These are phyloP conservation scores for Zygoascus biomembranicola DNA, from an alignment of 805 yeast species.

Conservation along the genomic window DNA sequence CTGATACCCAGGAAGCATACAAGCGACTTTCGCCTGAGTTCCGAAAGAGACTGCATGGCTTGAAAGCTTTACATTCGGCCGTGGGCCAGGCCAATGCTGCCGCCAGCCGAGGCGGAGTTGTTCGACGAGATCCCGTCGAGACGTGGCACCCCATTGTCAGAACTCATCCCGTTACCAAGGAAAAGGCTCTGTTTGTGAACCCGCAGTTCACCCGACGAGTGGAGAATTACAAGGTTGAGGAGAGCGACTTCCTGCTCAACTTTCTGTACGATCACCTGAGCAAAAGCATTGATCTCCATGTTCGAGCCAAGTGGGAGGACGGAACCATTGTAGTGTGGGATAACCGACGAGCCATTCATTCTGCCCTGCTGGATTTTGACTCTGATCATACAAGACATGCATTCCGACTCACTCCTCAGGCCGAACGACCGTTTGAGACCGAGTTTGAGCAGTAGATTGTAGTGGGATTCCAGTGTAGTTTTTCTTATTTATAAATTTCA, in stretches of 20 bases:
- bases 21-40: conserved; percentile 60
- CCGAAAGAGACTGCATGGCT: conserved; percentile 48
- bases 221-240: conserved; percentile 60
- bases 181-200: conserved; percentile 48
- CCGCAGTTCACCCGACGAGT: conserved; percentile 52
- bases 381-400: conserved; percentile 43
- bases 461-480: not conserved
- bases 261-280: conserved; percentile 46
- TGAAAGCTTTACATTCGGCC: conserved; percentile 62
- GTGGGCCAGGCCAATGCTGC: conserved; percentile 36
- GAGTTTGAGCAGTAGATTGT: not conserved
- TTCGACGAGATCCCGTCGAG: conserved; percentile 38
- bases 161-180: conserved; percentile 54
- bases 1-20: conserved; percentile 65
- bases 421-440: conserved; percentile 39
- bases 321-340: conserved; percentile 70
- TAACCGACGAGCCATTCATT: conserved; percentile 60
- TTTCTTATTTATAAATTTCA: not conserved
- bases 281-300: conserved; percentile 52
- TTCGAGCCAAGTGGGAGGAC: conserved; percentile 66
- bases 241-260: conserved; percentile 38
- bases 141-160: conserved; percentile 50
- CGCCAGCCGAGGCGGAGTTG: conserved; percentile 34
- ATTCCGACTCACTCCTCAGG: conserved; percentile 67
- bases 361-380: conserved; percentile 68